Evolutionary conservation across 2,329 filamentous ascomycete genomes (phyloP).

Genomic region (Xylaria multiplex): DNA sequence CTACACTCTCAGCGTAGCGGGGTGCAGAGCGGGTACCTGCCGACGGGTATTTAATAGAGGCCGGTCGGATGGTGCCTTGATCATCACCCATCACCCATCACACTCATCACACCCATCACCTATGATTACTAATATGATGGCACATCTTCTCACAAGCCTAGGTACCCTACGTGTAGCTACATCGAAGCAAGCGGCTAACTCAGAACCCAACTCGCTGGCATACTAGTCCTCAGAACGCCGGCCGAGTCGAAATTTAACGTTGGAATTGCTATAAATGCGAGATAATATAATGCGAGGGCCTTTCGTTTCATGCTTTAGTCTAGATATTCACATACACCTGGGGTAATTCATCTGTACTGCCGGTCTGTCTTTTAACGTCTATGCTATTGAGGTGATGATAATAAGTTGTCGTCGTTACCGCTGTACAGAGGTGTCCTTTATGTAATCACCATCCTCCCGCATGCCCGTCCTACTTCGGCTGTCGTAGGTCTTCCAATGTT

Average conservation of each 20-base stretch:
- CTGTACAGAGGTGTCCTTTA: slow-evolving; percentile 31
- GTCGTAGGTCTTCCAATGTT: slow-evolving; percentile 23
- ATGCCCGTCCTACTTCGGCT: slow-evolving; percentile 36
- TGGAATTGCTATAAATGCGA: neutral
- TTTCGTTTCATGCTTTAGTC: slow-evolving; percentile 30
- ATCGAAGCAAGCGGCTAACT: neutral
- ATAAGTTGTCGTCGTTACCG: slow-evolving; percentile 28
- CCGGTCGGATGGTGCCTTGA: slow-evolving; percentile 12
- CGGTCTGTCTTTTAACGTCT: slow-evolving; percentile 45
- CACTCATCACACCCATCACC: neutral
- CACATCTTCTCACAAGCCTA: neutral
- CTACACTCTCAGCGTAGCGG: slow-evolving; percentile 13
- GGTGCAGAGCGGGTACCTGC: slow-evolving; percentile 38
- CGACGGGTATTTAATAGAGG: slow-evolving; percentile 30
- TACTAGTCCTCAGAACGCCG: too few relatives aligned
- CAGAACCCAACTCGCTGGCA: too few relatives aligned
- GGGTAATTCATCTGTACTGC: slow-evolving; percentile 36
- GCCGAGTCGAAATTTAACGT: too few relatives aligned
- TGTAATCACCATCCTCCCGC: slow-evolving; percentile 31
- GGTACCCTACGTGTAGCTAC: neutral
- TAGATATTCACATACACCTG: slow-evolving; percentile 38
- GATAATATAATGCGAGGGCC: neutral
- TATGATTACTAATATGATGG: neutral
- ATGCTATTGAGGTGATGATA: slow-evolving; percentile 42
- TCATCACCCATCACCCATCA: neutral